Evolutionary conservation across 257 asterid genomes (phyloP).

Genomic region (Leonotis leonurus): DNA sequence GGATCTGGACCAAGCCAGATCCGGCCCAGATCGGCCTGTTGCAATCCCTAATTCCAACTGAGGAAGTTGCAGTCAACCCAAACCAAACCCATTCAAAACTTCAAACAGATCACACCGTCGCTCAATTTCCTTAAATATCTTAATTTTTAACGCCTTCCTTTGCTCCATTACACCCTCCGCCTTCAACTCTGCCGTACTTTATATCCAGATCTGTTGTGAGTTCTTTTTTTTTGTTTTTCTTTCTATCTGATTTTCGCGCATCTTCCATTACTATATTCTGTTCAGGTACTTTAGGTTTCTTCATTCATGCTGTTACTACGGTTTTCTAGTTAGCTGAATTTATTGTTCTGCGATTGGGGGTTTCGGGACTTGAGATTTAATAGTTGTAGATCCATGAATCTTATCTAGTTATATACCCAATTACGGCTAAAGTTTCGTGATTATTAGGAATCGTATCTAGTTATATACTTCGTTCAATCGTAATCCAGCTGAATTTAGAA

Average conservation of each 20-base stretch:
- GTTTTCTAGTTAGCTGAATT: background rate
- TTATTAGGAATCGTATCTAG: background rate
- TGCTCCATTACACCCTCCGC: background rate
- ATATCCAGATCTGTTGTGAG: background rate
- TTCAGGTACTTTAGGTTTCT: background rate
- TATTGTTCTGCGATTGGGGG: background rate
- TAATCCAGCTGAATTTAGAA: background rate
- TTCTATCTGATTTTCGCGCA: background rate
- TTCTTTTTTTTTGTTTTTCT: background rate
- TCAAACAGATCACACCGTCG: background rate
- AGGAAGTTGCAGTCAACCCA: background rate
- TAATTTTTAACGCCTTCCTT: background rate
- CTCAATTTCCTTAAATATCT: background rate
- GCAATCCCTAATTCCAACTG: no score
- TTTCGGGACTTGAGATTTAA: background rate
- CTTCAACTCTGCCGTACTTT: background rate
- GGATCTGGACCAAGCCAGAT: no score
- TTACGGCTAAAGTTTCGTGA: background rate
- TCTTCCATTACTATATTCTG: background rate
- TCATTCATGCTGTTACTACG: background rate
- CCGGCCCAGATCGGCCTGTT: no score
- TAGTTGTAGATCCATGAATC: background rate
- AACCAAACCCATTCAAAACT: background rate
- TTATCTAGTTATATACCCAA: background rate
- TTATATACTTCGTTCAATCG: background rate